These are phyloP conservation scores for Fragaria iinumae DNA, from an alignment of 306 rosid genomes.

Conservation along the genomic window DNA sequence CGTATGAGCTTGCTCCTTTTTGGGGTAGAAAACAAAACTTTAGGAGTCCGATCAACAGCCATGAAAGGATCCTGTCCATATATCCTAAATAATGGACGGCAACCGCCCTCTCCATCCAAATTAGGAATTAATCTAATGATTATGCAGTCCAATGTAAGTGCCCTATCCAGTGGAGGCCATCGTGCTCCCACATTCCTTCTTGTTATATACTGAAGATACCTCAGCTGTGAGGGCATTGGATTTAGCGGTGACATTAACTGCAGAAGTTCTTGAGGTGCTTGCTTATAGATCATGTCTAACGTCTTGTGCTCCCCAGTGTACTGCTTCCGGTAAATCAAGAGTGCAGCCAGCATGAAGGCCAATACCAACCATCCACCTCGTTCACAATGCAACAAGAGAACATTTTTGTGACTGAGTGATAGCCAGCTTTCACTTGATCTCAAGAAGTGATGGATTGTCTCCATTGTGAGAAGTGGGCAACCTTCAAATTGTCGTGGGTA, in stretches of 20 bases:
- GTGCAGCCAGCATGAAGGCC: conserved; percentile 92
- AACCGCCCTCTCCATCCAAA: conserved; percentile 82
- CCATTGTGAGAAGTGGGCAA: conserved; percentile 92
- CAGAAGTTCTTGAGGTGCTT: conserved; percentile 86
- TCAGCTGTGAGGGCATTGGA: conserved; percentile 87
- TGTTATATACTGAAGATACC: conserved; percentile 93
- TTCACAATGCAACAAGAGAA: conserved; percentile 91
- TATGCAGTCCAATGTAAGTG: conserved; percentile 81
- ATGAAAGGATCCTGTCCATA: conserved; percentile 94
- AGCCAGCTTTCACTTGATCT: conserved; percentile 97
- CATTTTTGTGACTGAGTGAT: conserved; percentile 73
- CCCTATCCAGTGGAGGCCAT: conserved; percentile 97
- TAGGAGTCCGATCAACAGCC: conserved; percentile 78
- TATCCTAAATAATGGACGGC: conserved; percentile 92
- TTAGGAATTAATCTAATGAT: conserved; percentile 77
- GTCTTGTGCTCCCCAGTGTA: conserved; percentile 87
- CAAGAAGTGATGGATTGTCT: conserved; percentile 89
- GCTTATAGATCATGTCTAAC: conserved; percentile 88
- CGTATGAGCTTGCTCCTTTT: conserved; percentile 82
- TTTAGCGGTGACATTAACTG: conserved; percentile 90
- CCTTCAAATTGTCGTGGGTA: conserved; percentile 96
- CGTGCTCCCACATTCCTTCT: conserved; percentile 85
- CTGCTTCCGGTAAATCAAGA: conserved; percentile 81
- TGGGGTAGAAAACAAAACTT: conserved; percentile 89
- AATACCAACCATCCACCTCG: conserved; percentile 94